phyloP scores from a whole-genome alignment of 2,329 filamentous ascomycete genomes.

The Zymoseptoria passerinii region DNA sequence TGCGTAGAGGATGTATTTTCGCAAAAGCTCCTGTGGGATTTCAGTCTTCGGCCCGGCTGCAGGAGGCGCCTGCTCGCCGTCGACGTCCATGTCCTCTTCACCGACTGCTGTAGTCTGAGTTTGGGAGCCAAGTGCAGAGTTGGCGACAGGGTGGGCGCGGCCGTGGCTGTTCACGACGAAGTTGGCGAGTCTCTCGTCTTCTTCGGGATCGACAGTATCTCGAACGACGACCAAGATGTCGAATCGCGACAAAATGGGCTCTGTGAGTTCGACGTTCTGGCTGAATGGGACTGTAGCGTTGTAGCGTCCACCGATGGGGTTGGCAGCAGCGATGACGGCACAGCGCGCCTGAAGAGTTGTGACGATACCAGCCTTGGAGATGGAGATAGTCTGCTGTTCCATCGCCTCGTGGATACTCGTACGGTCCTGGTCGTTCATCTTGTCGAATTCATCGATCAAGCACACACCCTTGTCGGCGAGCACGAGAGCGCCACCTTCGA shows the following conservation, averaged over 20 bases:
- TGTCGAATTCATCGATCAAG: constrained; percentile 98
- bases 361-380: constrained; percentile 96
- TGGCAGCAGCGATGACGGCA: constrained; percentile 91
- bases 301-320: constrained; percentile 92
- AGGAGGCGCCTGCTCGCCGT: constrained; percentile 37
- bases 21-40: constrained; percentile 80
- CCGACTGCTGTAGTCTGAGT: constrained; percentile 34
- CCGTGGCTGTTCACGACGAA: constrained; percentile 95
- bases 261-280: constrained; percentile 91
- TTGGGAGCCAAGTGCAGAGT: constrained; percentile 27
- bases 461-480: constrained; percentile 92
- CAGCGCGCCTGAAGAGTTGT: constrained; percentile 94
- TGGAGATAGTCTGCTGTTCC: constrained; percentile 99
- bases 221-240: constrained; percentile 94
- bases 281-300: constrained; percentile 95
- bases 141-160: constrained; percentile 64
- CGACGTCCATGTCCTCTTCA: constrained; percentile 54
- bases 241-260: constrained; percentile 95
- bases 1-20: constrained; percentile 96
- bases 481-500: constrained; percentile 91
- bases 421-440: constrained; percentile 99
- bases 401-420: constrained; percentile 99
- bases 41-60: constrained; percentile 52
- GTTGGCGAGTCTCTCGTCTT: constrained; percentile 85
- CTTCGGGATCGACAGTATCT: constrained; percentile 83